A percentile compares a stretch with the other conserved stretches of the same genome.
Conservation (phyloP, 306 rosid species). For the Cucumis melo region DNA sequence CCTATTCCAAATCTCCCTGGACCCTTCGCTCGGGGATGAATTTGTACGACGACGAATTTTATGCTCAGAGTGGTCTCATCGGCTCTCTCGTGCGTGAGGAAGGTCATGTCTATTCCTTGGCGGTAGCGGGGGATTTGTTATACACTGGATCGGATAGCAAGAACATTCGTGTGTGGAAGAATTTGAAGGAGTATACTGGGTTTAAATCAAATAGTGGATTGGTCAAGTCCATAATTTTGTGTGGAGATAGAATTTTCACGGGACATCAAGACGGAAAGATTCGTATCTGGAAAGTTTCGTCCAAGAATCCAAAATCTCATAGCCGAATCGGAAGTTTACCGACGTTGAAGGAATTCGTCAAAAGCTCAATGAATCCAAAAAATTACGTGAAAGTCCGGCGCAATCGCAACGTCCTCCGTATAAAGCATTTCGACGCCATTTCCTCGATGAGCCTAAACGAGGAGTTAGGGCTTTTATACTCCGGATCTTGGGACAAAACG, state of each 20-base stretch:
- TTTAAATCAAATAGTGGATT: slow-evolving; percentile 76
- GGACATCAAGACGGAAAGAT: slow-evolving; percentile 97
- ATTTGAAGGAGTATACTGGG: slow-evolving; percentile 52
- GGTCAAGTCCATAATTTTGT: slow-evolving; percentile 56
- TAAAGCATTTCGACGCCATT: slow-evolving; percentile 71
- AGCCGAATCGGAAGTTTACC: slow-evolving; percentile 70
- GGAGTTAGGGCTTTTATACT: slow-evolving; percentile 48
- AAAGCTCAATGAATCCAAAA: slow-evolving; percentile 65
- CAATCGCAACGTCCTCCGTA: slow-evolving; percentile 35
- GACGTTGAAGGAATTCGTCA: slow-evolving; percentile 40
- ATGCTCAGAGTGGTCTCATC: slow-evolving; percentile 29
- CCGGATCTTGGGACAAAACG: slow-evolving; percentile 80
- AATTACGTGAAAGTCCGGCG: slow-evolving; percentile 68
- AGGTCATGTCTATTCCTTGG: slow-evolving; percentile 77
- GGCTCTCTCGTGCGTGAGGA: slow-evolving; percentile 71
- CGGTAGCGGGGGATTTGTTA: slow-evolving; percentile 45
- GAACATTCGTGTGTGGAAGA: slow-evolving; percentile 87
- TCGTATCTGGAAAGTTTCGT: slow-evolving; percentile 58
- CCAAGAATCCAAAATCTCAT: slow-evolving; percentile 16
- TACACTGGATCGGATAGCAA: slow-evolving; percentile 89
- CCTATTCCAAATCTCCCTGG: slow-evolving; percentile 69
- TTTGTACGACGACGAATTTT: background rate
- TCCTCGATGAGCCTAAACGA: slow-evolving; percentile 57
- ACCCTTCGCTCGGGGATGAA: slow-evolving; percentile 9
- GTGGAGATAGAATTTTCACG: slow-evolving; percentile 50